Conservation (phyloP, 495 filamentous ascomycete genomes). For the Trichoderma asperelloides region DNA sequence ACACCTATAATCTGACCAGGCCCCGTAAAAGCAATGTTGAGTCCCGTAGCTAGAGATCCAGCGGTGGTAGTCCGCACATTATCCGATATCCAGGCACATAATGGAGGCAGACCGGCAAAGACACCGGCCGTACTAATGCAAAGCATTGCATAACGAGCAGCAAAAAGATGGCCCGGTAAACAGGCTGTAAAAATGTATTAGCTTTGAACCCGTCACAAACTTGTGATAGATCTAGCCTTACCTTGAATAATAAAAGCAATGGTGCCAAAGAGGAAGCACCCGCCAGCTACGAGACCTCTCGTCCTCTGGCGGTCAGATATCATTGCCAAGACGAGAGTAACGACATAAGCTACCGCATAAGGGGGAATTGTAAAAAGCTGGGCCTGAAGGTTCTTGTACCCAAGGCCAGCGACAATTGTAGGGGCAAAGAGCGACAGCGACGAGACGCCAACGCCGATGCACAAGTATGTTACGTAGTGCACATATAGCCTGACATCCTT, state of each 20-base stretch:
- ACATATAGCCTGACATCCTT: constrained; percentile 58
- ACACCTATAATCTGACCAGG: constrained; percentile 50
- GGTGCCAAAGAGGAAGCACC: not conserved
- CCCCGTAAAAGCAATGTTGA: constrained; percentile 46
- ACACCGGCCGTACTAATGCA: constrained; percentile 44
- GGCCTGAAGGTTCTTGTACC: constrained; percentile 54
- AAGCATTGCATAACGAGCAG: constrained; percentile 44
- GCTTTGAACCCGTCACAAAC: not conserved
- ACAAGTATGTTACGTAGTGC: constrained; percentile 37
- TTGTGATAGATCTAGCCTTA: not conserved
- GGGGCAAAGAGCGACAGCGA: constrained; percentile 69
- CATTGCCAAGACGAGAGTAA: constrained; percentile 40
- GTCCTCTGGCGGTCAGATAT: constrained; percentile 5
- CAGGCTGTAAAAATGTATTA: not conserved
- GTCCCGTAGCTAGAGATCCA: constrained; percentile 44
- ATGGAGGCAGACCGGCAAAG: constrained; percentile 39
- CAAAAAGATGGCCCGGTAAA: not conserved
- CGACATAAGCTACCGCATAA: constrained; percentile 61
- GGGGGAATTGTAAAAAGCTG: constrained; percentile 77
- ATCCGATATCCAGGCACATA: constrained; percentile 48
- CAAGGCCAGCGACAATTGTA: constrained; percentile 63
- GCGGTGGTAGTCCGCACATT: constrained; percentile 44
- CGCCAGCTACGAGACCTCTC: constrained; percentile 5
- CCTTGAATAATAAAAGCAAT: constrained; percentile 6
- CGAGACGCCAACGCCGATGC: constrained; percentile 26